Percentiles rank a stretch among this genome's conserved stretches.
Evolutionary conservation across 78 protist genomes (phyloP).

Genomic region (Speleostelium caveatum): DNA sequence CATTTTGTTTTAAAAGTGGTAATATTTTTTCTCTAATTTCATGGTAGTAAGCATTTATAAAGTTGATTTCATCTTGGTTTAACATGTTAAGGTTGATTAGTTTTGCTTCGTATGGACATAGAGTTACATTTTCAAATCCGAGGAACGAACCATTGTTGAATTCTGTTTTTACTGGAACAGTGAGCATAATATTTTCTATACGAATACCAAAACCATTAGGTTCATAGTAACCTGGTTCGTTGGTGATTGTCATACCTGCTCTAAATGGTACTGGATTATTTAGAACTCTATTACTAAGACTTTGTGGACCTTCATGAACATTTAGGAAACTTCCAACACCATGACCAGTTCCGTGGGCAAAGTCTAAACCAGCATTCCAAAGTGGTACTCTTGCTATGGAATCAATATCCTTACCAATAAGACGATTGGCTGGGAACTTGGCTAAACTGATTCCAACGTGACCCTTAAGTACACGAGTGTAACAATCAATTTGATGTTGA

Average conservation of each 20-base stretch:
- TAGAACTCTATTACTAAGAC: constrained; percentile 22
- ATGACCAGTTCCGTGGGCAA: constrained; percentile 97
- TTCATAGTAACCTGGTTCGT: constrained; percentile 95
- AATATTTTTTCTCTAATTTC: constrained; percentile 19
- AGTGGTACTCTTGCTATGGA: constrained; percentile 81
- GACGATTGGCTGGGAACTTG: constrained; percentile 90
- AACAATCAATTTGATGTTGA: constrained; percentile 80
- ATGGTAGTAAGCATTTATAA: constrained; percentile 88
- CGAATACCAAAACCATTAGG: constrained; percentile 95
- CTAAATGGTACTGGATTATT: constrained; percentile 39
- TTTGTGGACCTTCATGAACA: constrained; percentile 97
- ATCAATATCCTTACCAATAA: constrained; percentile 75
- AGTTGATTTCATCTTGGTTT: constrained; percentile 51
- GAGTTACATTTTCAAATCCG: constrained; percentile 85
- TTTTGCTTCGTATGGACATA: constrained; percentile 77
- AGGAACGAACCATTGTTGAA: constrained; percentile 73
- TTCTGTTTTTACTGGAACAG: background rate
- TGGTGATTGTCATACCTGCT: constrained; percentile 84
- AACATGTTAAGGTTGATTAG: constrained; percentile 82
- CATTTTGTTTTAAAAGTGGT: constrained; percentile 35
- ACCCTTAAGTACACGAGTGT: constrained; percentile 92
- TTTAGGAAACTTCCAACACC: constrained; percentile 96
- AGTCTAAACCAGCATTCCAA: constrained; percentile 92
- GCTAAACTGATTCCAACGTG: constrained; percentile 85
- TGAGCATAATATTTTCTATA: constrained; percentile 89